Percentiles rank a stretch among this genome's conserved stretches.
Evolutionary conservation across 1,284 basidiomycete genomes (phyloP).

Genomic region (Apiotrichum sp.): DNA sequence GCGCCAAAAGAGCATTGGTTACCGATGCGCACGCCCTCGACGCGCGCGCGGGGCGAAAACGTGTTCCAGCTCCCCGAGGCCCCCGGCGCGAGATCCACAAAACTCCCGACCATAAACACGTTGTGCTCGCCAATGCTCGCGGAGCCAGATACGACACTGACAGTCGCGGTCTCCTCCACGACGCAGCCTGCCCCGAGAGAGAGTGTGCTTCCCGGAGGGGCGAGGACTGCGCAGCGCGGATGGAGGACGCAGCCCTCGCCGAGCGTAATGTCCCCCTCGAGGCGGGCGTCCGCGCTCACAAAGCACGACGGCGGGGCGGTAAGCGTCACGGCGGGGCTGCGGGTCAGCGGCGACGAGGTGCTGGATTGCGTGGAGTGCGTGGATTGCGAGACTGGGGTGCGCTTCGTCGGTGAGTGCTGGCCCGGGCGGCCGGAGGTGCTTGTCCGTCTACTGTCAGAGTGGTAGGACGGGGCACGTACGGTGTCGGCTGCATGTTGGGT

Average conservation of each 20-base stretch:
- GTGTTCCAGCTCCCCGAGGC: slow-evolving; percentile 7
- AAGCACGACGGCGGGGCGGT: slow-evolving; percentile 34
- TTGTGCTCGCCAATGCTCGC: slow-evolving; percentile 90
- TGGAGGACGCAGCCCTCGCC: slow-evolving; percentile 84
- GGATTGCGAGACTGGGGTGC: background rate
- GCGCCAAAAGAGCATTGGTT: slow-evolving; percentile 7
- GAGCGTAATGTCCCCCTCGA: slow-evolving; percentile 85
- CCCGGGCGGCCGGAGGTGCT: background rate
- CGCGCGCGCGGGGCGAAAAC: slow-evolving; percentile 3
- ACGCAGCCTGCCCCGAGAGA: slow-evolving; percentile 81
- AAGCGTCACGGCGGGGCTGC: background rate
- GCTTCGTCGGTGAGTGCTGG: background rate
- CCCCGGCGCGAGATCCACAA: slow-evolving; percentile 51
- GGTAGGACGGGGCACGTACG: background rate
- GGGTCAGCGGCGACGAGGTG: background rate
- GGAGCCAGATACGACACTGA: slow-evolving; percentile 59
- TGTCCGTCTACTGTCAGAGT: background rate
- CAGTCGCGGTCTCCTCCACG: slow-evolving; percentile 80
- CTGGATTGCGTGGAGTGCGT: background rate
- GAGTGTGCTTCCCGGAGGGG: slow-evolving; percentile 68
- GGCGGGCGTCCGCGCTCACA: slow-evolving; percentile 78
- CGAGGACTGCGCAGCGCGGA: slow-evolving; percentile 84
- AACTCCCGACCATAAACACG: slow-evolving; percentile 84
- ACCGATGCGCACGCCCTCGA: slow-evolving; percentile 11
- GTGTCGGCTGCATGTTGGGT: background rate